Evolutionary conservation across 2,329 filamentous ascomycete genomes (phyloP).

Genomic region (Epichloe hybrida): DNA sequence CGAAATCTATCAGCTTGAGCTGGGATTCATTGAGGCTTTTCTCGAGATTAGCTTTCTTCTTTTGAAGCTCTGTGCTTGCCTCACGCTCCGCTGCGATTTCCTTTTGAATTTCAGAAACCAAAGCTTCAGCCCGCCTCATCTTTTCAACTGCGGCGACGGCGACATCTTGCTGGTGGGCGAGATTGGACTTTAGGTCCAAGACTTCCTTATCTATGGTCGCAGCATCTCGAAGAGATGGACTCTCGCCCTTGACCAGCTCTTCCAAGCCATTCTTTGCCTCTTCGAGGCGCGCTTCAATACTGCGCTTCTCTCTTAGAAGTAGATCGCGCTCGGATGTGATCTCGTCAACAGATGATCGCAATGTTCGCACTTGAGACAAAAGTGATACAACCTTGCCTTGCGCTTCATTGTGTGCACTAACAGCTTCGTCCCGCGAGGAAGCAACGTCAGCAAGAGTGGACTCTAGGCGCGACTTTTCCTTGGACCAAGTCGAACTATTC

Average conservation of each 20-base stretch:
- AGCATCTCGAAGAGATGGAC: slow-evolving; percentile 76
- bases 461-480: slow-evolving; percentile 89
- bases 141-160: slow-evolving; percentile 86
- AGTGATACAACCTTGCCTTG: slow-evolving; percentile 86
- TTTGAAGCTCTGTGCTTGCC: slow-evolving; percentile 64
- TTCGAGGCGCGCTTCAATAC: slow-evolving; percentile 68
- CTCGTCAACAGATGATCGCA: slow-evolving; percentile 78
- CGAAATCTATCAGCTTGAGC: slow-evolving; percentile 77
- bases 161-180: slow-evolving; percentile 90
- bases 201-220: slow-evolving; percentile 81
- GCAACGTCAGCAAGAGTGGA: slow-evolving; percentile 79
- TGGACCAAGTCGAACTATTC: slow-evolving; percentile 95
- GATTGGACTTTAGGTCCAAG: slow-evolving; percentile 71
- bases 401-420: slow-evolving; percentile 84
- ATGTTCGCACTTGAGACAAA: slow-evolving; percentile 73
- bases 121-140: slow-evolving; percentile 85
- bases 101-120: slow-evolving; percentile 81
- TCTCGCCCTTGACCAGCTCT: slow-evolving; percentile 73
- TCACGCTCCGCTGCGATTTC: slow-evolving; percentile 82
- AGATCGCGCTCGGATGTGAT: slow-evolving; percentile 72
- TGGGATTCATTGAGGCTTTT: slow-evolving; percentile 86
- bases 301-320: slow-evolving; percentile 78
- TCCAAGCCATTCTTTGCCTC: slow-evolving; percentile 84
- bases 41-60: slow-evolving; percentile 80
- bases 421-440: slow-evolving; percentile 85